Evolutionary conservation across 2,329 filamentous ascomycete genomes (phyloP), one percentile per base, ranked within the genome.

Genomic region (Penicillium sp.): DNA sequence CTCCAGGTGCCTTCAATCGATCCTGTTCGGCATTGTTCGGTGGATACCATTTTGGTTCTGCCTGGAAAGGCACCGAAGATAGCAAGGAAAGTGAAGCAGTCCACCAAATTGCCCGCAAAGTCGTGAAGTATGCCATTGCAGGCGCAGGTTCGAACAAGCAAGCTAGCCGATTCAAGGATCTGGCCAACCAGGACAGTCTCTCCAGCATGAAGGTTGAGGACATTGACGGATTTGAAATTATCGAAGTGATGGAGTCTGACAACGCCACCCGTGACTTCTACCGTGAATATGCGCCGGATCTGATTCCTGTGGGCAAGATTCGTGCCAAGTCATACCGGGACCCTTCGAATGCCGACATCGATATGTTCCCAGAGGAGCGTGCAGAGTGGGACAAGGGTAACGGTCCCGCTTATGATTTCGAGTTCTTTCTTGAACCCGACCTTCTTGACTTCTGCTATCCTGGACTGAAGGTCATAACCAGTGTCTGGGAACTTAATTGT

Each of bases 1-100:
- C 95, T 5, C 91, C 92, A 0, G 92, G 92, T 0, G 72, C 82
- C 9, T 97, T 96, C 78, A 95, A 95, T 69, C 77, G 80, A n/a
- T 87, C 89, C 0, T 87, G 87, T 42, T 85, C 85, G 1, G 82
- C 81, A 8, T 75, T 95, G 0, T 90, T 89, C 63, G 84, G 81
- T 1, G 85, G 84, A 2, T 69, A 73, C 26, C 78, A 78, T 45
- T 73, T 72, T 24, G 72, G 7, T 20, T 42, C 39, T 7, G 15
- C 21, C 70, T 9, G 54, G 42, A 15, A 70, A 10, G 78, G 76
- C 56, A 68, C 69, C 9, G 75, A 71, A 17, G 65, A 74, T 36
- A 59, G 72, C 26, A 54, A 67, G 3, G 20, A 29, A 20, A 37
- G 40, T 36, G 8, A 15, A 24, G 20, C 27, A 27, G 27, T 46